These are phyloP conservation scores for Stephania japonica DNA, from an alignment of 164 flowering plant genomes.

Conservation along the genomic window DNA sequence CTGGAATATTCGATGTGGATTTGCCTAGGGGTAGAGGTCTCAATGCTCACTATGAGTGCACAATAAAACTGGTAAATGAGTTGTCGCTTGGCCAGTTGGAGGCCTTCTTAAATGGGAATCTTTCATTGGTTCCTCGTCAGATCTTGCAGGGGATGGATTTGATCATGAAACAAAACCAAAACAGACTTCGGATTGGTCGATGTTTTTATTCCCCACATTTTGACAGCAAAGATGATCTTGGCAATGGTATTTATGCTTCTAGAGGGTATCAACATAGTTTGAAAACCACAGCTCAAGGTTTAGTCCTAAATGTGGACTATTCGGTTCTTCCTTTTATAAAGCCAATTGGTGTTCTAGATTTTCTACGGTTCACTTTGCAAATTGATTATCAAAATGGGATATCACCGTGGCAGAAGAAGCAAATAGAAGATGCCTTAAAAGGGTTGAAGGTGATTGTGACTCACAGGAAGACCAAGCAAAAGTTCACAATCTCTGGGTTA, in stretches of 20 bases:
- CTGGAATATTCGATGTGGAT: conserved; percentile 37
- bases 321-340: conserved; percentile 52
- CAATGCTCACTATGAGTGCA: conserved; percentile 20
- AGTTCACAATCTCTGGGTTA: conserved; percentile 41
- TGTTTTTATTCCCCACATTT: conserved; percentile 27
- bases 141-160: conserved; percentile 69
- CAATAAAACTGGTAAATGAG: conserved; percentile 40
- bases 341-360: conserved; percentile 43
- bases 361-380: conserved; percentile 34
- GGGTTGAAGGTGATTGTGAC: conserved; percentile 55
- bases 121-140: conserved; percentile 38
- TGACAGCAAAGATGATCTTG: conserved; percentile 28
- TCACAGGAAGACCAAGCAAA: conserved; percentile 57
- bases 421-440: conserved; percentile 29
- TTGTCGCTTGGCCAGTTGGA: conserved; percentile 34
- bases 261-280: conserved; percentile 54
- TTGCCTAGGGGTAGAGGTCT: conserved; percentile 34
- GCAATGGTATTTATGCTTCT: conserved; percentile 41
- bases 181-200: conserved; percentile 36
- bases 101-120: conserved; percentile 35
- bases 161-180: conserved; percentile 62
- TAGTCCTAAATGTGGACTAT: conserved; percentile 51
- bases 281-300: conserved; percentile 56
- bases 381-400: neutral
- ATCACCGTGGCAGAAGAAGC: neutral